Percentiles rank a stretch among this genome's conserved stretches.
Conservation (phyloP, 2,329 filamentous ascomycete genomes). For the Colletotrichum navitas region DNA sequence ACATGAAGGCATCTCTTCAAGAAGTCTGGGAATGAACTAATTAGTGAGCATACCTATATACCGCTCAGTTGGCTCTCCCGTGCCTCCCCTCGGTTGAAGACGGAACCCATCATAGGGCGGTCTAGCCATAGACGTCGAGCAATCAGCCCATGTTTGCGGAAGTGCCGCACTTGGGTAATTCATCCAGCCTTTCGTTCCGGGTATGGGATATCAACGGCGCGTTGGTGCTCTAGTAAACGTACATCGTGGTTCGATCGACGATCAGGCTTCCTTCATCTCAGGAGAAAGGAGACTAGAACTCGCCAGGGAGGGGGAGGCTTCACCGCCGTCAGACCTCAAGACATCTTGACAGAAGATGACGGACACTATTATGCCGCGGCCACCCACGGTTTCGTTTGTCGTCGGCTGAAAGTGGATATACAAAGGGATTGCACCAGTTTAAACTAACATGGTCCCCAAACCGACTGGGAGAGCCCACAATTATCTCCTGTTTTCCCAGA, state of each 20-base stretch:
- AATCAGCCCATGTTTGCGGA: slow-evolving; percentile 24
- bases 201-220: slow-evolving; percentile 15
- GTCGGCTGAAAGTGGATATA: slow-evolving; percentile 42
- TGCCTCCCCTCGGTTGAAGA: slow-evolving; percentile 6
- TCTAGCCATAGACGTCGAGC: neutral
- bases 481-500: slow-evolving; percentile 25
- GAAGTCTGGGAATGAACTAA: slow-evolving; percentile 17
- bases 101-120: slow-evolving; percentile 2
- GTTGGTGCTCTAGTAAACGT: slow-evolving; percentile 6
- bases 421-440: slow-evolving; percentile 26
- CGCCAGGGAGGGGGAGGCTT: neutral
- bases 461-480: slow-evolving; percentile 15
- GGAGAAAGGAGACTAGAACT: neutral
- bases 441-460: neutral
- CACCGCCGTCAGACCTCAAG: slow-evolving; percentile 3
- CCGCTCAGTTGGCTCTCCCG: slow-evolving; percentile 20
- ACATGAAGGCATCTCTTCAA: slow-evolving; percentile 1
- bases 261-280: neutral
- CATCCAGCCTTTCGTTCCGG: slow-evolving; percentile 27
- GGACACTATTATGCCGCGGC: slow-evolving; percentile 7
- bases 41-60: neutral
- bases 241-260: slow-evolving; percentile 15
- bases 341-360: neutral
- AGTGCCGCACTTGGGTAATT: slow-evolving; percentile 31
- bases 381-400: slow-evolving; percentile 38